Base-by-base conservation (phyloP, 139 green algal species). In the Zygnema cylindricum region DNA sequence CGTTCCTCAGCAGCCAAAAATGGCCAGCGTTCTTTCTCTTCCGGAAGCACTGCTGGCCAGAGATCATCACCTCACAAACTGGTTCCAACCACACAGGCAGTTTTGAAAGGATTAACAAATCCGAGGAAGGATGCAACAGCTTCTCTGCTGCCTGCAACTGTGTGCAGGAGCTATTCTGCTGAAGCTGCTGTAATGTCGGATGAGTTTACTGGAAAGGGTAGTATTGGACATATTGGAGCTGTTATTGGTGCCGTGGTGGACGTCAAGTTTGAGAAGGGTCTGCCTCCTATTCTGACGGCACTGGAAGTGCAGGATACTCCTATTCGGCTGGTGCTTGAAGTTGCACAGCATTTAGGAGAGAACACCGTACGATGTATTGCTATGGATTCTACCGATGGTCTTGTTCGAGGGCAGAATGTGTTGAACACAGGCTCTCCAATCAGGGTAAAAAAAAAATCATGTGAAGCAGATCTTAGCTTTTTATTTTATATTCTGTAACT, bases 211-310 rank as follows among this genome's bases (percentile, higher is more conserved):
- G 42, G 82, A 42, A 77, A 43, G 2, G 85, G 82, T 49, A 75
- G 79, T 78, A 86, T 82, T 55, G 92, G 92, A 2, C 30, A 77
- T 1, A 81, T 94, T 36, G 88, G 85, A 33, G 93, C 98, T 95
- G 96, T 99, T 42, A 98, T 99, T 83, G 97, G 97, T 42, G 97
- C 97, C 69, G 97, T 99, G 2, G 97, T 99, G 32, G 97, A 99
- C 82, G 97, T 99, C 57, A 95, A 98, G 78, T 99, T 99, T 86
- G 95, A 96, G 35, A 96, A 95, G 87, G 93, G 98, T 55, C 94
- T 99, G 69, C 98, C 98, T 7, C 92, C 94, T 42, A 99, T 99
- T 87, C 91, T 97, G 82, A 95, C 85, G 23, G 92, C 96, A 0
- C 94, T 99, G 88, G 98, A 92, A 77, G 84, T 92, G 1, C 81